Conservation (phyloP, 2,329 filamentous ascomycete species). For the Truncatella angustata region DNA sequence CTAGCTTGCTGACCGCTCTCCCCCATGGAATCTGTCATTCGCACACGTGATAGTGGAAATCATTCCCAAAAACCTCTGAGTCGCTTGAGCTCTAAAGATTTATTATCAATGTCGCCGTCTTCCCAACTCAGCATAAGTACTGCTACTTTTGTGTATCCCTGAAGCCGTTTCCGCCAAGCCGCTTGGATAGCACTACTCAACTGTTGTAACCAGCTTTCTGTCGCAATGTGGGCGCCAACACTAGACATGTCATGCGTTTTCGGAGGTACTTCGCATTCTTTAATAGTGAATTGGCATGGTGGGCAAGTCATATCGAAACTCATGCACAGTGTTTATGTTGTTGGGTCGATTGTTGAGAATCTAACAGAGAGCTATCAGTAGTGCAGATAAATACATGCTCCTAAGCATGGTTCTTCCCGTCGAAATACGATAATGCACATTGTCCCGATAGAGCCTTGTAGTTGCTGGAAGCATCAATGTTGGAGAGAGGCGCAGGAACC, state of each 20-base stretch:
- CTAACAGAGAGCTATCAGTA: no score
- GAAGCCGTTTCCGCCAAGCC: neutral
- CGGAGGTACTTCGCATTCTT: no score
- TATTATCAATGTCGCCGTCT: neutral
- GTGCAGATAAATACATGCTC: no score
- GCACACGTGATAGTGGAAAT: neutral
- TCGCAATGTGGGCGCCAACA: neutral
- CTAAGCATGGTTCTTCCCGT: no score
- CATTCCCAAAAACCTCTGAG: neutral
- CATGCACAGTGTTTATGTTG: no score
- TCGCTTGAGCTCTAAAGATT: neutral
- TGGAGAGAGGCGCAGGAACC: no score
- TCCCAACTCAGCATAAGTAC: neutral
- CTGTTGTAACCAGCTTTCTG: neutral
- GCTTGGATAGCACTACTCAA: neutral
- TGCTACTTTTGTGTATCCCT: neutral
- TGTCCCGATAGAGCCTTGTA: no score
- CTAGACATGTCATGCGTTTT: neutral
- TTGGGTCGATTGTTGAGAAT: no score
- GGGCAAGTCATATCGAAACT: no score
- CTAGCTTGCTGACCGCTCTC: neutral
- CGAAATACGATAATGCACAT: no score
- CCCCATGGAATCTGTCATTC: neutral
- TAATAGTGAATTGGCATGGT: no score
- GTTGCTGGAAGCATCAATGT: no score